phyloP scores from a whole-genome alignment of 2,329 filamentous ascomycete species.

The Fusarium chuoi region DNA sequence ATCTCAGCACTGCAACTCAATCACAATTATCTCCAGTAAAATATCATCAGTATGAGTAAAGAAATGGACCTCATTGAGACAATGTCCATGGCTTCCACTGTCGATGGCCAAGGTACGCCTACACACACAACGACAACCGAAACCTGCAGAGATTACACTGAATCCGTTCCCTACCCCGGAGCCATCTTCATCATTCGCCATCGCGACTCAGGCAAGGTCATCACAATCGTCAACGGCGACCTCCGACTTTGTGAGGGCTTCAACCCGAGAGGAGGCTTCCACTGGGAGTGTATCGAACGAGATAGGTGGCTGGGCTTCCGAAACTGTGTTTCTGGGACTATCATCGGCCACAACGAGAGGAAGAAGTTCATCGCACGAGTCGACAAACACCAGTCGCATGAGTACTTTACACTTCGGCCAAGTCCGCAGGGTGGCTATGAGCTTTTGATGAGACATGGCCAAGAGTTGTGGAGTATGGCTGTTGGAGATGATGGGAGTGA shows the following conservation, averaged over 20 bases:
- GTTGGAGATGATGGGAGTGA: slow-evolving; percentile 33
- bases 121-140: slow-evolving; percentile 25
- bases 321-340: slow-evolving; percentile 47
- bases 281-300: slow-evolving; percentile 53
- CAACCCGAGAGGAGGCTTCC: slow-evolving; percentile 37
- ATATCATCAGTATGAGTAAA: slow-evolving; percentile 16
- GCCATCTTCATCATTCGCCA: slow-evolving; percentile 48
- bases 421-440: slow-evolving; percentile 49
- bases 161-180: slow-evolving; percentile 41
- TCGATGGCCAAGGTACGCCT: slow-evolving; percentile 28
- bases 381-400: slow-evolving; percentile 40
- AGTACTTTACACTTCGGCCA: slow-evolving; percentile 46
- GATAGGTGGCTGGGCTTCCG: slow-evolving; percentile 53
- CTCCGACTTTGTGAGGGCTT: slow-evolving; percentile 38
- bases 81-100: slow-evolving; percentile 36
- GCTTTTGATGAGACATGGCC: slow-evolving; percentile 43
- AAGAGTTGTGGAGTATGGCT: slow-evolving; percentile 46
- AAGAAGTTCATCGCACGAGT: slow-evolving; percentile 39
- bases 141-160: background rate
- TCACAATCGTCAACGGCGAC: slow-evolving; percentile 47
- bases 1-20: background rate
- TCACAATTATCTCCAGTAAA: background rate
- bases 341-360: slow-evolving; percentile 48
- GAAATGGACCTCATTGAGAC: slow-evolving; percentile 29
- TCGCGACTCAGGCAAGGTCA: slow-evolving; percentile 36